Percentiles rank a stretch among this genome's conserved stretches.
These are phyloP conservation scores for Globisporangium emineosum DNA, from an alignment of 352 stramenopile genomes.

Conservation along the genomic window DNA sequence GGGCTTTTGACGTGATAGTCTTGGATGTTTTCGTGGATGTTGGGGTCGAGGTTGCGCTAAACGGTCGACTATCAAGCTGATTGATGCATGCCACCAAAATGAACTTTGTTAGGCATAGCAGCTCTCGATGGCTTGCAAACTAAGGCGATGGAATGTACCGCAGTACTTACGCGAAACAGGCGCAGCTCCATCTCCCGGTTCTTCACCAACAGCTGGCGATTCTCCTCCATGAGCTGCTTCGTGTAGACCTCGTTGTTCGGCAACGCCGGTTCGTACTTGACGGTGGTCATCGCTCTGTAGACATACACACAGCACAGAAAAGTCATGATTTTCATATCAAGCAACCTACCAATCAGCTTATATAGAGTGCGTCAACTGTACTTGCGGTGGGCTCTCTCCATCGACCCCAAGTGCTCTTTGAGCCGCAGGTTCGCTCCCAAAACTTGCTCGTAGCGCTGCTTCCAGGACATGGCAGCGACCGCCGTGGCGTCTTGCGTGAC, in stretches of 20 bases:
- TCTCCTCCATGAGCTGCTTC: constrained; percentile 63
- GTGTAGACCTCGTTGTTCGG: constrained; percentile 69
- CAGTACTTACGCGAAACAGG: constrained; percentile 39
- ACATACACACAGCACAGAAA: background rate
- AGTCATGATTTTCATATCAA: background rate
- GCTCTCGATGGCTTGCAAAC: no score
- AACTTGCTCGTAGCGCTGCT: constrained; percentile 39
- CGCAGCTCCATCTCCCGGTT: constrained; percentile 36
- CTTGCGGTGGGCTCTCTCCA: constrained; percentile 39
- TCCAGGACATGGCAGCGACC: constrained; percentile 26
- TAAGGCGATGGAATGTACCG: no score
- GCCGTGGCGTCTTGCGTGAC: constrained; percentile 33
- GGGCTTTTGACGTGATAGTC: background rate
- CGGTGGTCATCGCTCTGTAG: constrained; percentile 35
- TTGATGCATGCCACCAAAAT: no score
- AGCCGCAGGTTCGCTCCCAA: constrained; percentile 32
- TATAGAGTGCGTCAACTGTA: constrained; percentile 10
- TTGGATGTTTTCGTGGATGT: constrained; percentile 2
- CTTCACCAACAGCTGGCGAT: constrained; percentile 34
- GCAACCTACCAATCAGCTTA: constrained; percentile 10
- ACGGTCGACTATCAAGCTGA: constrained; percentile 6
- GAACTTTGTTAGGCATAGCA: no score
- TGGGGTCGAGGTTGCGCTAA: background rate
- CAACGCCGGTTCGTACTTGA: constrained; percentile 51
- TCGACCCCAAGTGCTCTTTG: constrained; percentile 24